Base-by-base conservation (phyloP, 2,329 filamentous ascomycete species). In the Aspergillus glaucus region DNA sequence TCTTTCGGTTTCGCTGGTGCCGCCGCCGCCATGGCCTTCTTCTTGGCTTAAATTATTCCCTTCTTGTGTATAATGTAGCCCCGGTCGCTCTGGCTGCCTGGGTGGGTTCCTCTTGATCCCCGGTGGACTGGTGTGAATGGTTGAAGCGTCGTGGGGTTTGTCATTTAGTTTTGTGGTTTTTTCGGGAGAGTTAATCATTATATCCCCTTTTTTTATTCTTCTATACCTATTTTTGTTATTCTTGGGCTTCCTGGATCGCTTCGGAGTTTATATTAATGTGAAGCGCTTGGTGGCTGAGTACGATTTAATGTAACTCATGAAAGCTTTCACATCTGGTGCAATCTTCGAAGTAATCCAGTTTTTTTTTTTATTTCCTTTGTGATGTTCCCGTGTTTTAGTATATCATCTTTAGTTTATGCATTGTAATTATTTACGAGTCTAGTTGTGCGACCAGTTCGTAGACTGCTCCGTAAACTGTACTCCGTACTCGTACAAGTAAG, bases 1-100 rank as follows among this genome's bases (percentile, higher is more conserved):
- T 62, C 59, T 47, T 61, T 65, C 54, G 51, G 52, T 47, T 56
- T 64, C 51, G 63, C 61, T 50, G 63, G 63, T 57, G 60, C 55
- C 34, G 63, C 63, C 46, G 63, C 61, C 46, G 56, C 55, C 28
- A 60, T 61, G 39, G 63, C 62, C 52, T 52, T 63, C 60, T 58
- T 65, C 62, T 45, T 65, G 50, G 63, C 63, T 53, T 65, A 65
- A 55, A 63, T 63, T 45, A 43, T 43, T 49, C 45, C 49, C 39
- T 60, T 59, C 53, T 53, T 59, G 59, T 62, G 52, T 53, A 59
- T 61, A 60, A 54, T 60, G 50, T 61, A 58, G 39, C 62, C 65
- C 48, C 70, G 47, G 49, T 32, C 26, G 17, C 28, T 32, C 26
- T n/a, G 17, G 15, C 26, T 36, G 12, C 44, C 32, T 34, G 44